Percentiles rank a stretch among this genome's conserved stretches.
phyloP scores from a whole-genome alignment of 129 eudicot species.

The Cynara cardunculus region DNA sequence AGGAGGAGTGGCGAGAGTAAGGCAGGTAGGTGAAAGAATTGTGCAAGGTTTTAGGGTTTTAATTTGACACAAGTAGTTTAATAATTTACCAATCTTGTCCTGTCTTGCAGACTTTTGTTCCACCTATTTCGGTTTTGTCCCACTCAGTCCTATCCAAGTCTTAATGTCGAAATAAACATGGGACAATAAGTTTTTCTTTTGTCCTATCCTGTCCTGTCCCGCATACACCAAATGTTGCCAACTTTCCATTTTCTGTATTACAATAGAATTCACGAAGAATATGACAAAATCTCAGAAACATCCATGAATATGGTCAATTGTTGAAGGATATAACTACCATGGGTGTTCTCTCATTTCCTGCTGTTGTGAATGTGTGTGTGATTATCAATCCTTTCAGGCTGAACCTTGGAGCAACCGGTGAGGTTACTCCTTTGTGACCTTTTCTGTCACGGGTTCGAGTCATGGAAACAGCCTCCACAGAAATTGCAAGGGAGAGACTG shows the following conservation, averaged over 20 bases:
- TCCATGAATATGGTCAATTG: background rate
- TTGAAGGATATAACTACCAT: background rate
- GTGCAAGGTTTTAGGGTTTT: background rate
- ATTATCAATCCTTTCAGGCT: conserved; percentile 21
- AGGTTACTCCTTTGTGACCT: conserved; percentile 24
- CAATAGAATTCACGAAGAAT: background rate
- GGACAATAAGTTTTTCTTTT: background rate
- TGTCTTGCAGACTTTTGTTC: background rate
- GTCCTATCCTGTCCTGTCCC: background rate
- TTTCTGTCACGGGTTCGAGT: conserved; percentile 24
- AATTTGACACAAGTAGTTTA: background rate
- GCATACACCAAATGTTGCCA: background rate
- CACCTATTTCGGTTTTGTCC: background rate
- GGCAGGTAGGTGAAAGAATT: background rate
- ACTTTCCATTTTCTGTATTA: background rate
- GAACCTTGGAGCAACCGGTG: conserved; percentile 28
- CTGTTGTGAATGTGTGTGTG: background rate
- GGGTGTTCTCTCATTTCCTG: background rate
- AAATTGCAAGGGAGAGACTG: background rate
- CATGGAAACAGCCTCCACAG: conserved; percentile 11
- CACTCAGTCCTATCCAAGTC: background rate
- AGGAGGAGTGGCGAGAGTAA: background rate
- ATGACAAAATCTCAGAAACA: background rate
- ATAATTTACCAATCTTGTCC: background rate
- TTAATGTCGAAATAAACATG: background rate